These are phyloP conservation scores for Gilbertella persicaria DNA, from an alignment of 371 early-diverging fungal species.

Conservation along the genomic window DNA sequence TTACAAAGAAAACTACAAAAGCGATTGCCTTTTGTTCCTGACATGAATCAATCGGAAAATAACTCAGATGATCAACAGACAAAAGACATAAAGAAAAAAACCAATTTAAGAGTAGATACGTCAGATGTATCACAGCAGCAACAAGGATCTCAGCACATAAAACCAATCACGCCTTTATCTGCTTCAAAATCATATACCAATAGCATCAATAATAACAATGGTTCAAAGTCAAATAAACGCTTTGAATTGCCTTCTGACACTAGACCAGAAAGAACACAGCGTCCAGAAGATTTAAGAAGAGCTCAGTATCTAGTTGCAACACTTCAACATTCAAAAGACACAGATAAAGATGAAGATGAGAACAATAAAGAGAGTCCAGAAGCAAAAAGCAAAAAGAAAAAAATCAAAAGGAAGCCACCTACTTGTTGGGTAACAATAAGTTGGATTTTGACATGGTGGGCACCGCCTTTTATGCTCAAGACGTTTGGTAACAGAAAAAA, in stretches of 20 bases:
- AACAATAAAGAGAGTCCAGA: background rate
- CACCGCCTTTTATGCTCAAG: constrained; percentile 36
- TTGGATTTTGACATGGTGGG: constrained; percentile 50
- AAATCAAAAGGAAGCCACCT: constrained; percentile 7
- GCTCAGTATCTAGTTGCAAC: constrained; percentile 13
- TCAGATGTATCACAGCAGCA: background rate
- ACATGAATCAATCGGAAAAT: background rate
- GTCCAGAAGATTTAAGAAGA: constrained; percentile 19
- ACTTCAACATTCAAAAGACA: background rate
- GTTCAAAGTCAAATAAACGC: background rate
- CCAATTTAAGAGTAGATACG: background rate
- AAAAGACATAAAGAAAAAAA: background rate
- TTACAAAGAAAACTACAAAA: too few species aligned
- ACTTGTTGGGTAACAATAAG: constrained; percentile 39
- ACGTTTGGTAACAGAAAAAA: constrained; percentile 21
- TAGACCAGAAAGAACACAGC: constrained; percentile 8
- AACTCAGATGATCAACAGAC: background rate
- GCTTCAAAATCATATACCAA: background rate
- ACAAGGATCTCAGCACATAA: background rate
- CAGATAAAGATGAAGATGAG: background rate
- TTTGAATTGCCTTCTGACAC: constrained; percentile 11
- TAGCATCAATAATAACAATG: background rate
- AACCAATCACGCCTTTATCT: too few species aligned
- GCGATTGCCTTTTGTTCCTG: background rate
- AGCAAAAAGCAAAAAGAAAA: too few species aligned